A percentile compares a stretch with the other conserved stretches of the same genome.
phyloP scores from a whole-genome alignment of 805 yeast species.

The Schwanniomyces sp. region DNA sequence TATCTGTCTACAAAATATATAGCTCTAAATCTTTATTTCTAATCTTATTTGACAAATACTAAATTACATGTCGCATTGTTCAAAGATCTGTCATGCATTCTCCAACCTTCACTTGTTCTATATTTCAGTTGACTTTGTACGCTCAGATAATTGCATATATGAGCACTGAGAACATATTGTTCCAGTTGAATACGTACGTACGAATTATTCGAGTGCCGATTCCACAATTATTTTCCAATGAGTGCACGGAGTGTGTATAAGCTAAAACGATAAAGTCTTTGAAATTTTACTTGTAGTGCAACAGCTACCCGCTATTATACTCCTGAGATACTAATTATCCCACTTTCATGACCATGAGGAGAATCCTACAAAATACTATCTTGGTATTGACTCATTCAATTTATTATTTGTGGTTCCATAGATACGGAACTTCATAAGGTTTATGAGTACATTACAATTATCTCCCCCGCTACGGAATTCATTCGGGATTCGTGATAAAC shows the following conservation, averaged over 20 bases:
- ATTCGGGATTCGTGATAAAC: neutral
- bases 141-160: neutral
- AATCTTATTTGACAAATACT: no score
- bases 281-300: neutral
- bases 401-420: neutral
- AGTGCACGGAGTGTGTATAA: neutral
- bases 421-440: no score
- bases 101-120: neutral
- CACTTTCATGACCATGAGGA: neutral
- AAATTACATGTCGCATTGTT: no score
- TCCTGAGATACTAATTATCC: no score
- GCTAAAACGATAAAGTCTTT: neutral
- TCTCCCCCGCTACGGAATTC: neutral
- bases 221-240: neutral
- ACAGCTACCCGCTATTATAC: no score
- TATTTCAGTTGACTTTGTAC: neutral
- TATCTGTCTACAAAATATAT: no score
- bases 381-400: neutral
- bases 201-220: neutral
- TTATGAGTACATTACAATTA: no score
- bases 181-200: neutral
- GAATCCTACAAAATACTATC: neutral
- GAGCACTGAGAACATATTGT: neutral
- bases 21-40: no score
- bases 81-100: neutral